These are phyloP conservation scores for Raphanus hybrid DNA, from an alignment of 441 rosid species.

Conservation along the genomic window DNA sequence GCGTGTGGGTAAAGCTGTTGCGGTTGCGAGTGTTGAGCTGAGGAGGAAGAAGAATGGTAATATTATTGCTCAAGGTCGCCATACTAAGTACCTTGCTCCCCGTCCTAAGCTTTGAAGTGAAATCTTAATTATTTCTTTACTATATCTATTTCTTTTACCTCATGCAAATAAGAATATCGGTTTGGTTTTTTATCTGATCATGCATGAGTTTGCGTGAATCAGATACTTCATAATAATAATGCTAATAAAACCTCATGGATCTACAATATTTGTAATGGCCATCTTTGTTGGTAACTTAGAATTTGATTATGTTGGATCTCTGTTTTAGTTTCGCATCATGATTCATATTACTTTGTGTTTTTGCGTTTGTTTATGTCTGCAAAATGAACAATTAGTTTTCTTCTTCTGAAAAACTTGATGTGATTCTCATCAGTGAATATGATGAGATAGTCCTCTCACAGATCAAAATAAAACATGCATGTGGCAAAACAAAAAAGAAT, in stretches of 20 bases:
- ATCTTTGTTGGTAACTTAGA: too few relatives aligned
- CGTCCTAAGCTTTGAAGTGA: background rate
- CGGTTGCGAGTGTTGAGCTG: constrained; percentile 9
- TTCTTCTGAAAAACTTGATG: too few relatives aligned
- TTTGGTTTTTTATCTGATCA: background rate
- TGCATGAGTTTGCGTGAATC: background rate
- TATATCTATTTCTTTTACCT: background rate
- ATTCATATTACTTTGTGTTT: too few relatives aligned
- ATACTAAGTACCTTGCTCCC: constrained; percentile 12
- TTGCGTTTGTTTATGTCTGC: too few relatives aligned
- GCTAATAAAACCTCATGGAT: background rate
- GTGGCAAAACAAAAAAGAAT: too few relatives aligned
- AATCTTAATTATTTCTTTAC: background rate
- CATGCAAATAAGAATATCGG: too few relatives aligned
- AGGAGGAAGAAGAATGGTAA: background rate
- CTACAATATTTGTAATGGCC: background rate
- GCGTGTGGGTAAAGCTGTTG: background rate
- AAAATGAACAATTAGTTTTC: too few relatives aligned
- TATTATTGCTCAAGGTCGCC: constrained; percentile 4
- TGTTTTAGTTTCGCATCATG: background rate
- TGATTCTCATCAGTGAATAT: too few relatives aligned
- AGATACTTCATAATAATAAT: background rate
- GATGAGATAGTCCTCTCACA: too few relatives aligned
- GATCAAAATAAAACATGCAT: too few relatives aligned
- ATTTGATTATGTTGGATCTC: background rate